Evolutionary conservation across 2,329 filamentous ascomycete species (phyloP).

Genomic region (Neonectria ditissima): DNA sequence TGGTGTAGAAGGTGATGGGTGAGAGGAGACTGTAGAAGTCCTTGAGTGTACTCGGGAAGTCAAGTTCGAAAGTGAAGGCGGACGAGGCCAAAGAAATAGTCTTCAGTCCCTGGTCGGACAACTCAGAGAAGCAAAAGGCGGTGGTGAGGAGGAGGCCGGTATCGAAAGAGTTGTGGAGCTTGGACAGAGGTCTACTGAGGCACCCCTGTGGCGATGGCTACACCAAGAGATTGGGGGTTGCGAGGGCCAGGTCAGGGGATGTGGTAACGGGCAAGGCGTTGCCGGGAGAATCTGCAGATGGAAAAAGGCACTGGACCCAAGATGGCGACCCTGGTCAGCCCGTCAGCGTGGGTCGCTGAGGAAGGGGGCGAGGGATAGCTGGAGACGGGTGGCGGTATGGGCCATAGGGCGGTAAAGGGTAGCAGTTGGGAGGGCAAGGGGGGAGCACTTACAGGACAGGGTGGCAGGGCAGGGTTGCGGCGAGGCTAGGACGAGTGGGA

Average conservation of each 20-base stretch:
- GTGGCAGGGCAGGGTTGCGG: conserved; percentile 1
- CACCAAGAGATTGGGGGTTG: conserved; percentile 33
- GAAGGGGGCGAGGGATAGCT: conserved; percentile 14
- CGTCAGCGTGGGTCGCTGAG: conserved; percentile 40
- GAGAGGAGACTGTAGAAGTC: conserved; percentile 17
- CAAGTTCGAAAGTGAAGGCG: conserved; percentile 27
- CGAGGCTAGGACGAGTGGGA: conserved; percentile 27
- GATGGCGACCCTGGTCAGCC: conserved; percentile 35
- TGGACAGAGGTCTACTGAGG: conserved; percentile 29
- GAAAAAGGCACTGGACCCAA: conserved; percentile 35
- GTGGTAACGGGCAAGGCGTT: conserved; percentile 24
- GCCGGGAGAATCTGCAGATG: conserved; percentile 31
- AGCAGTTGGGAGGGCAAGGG: conserved; percentile 29
- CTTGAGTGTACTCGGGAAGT: conserved; percentile 26
- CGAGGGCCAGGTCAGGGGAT: conserved; percentile 27
- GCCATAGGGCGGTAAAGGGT: conserved; percentile 8
- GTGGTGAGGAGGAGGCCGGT: conserved; percentile 40
- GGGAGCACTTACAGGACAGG: conserved; percentile 18
- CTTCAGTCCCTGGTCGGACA: conserved; percentile 37
- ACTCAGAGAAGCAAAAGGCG: conserved; percentile 42
- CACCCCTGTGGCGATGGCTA: conserved; percentile 37
- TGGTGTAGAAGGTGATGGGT: conserved; percentile 22
- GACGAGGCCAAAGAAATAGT: conserved; percentile 38
- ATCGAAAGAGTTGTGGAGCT: conserved; percentile 45
- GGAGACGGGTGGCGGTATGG: conserved; percentile 10